A percentile compares a stretch with the other conserved stretches of the same genome.
Evolutionary conservation across 1,284 basidiomycete species (phyloP).

Genomic region (Ustilago trichophora): DNA sequence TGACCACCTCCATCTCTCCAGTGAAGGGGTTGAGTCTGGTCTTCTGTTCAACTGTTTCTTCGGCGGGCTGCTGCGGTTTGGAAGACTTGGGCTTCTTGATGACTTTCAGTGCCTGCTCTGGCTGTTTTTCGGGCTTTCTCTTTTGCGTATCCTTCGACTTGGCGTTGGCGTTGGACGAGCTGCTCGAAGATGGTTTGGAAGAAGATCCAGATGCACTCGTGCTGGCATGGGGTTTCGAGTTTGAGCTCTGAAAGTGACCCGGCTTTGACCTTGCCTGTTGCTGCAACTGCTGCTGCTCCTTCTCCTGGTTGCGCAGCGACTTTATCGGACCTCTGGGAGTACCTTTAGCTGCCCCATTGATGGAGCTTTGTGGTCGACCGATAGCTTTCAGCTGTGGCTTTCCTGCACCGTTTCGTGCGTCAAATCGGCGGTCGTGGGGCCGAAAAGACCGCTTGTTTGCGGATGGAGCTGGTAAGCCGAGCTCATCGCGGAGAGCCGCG

Average conservation of each 20-base stretch:
- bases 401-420: not conserved
- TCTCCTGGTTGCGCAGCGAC: constrained; percentile 38
- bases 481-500: constrained; percentile 58
- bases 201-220: too few species aligned
- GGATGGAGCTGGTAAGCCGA: constrained; percentile 47
- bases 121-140: constrained; percentile 18
- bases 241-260: too few species aligned
- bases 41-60: not conserved
- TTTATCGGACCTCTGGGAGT: constrained; percentile 29
- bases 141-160: too few species aligned
- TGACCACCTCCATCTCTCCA: constrained; percentile 28
- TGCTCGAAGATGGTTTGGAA: too few species aligned
- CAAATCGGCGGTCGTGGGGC: constrained; percentile 18
- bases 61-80: too few species aligned
- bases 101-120: constrained; percentile 12
- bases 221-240: too few species aligned
- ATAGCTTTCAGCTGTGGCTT: constrained; percentile 32
- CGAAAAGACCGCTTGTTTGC: constrained; percentile 18
- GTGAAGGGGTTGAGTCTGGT: constrained; percentile 41
- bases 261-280: constrained; percentile 2
- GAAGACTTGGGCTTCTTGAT: constrained; percentile 35
- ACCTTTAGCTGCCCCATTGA: constrained; percentile 19
- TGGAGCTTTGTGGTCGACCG: constrained; percentile 15
- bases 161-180: too few species aligned
- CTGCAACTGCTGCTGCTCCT: constrained; percentile 22